Evolutionary conservation across 2,329 filamentous ascomycete genomes (phyloP).

Genomic region (Rutstroemia sp.): DNA sequence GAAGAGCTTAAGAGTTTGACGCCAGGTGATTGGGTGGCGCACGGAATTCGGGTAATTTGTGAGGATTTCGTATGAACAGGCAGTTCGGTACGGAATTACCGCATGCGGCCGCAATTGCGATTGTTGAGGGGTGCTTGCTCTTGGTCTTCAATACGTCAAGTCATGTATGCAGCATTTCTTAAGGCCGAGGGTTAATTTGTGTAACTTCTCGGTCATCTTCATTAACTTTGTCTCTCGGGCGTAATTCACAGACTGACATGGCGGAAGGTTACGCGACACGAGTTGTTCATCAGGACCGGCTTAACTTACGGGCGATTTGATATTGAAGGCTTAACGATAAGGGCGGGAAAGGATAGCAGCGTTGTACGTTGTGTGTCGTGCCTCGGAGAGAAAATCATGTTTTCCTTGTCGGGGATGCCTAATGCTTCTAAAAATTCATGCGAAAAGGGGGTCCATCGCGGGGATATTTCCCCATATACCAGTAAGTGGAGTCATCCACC

Average conservation of each 20-base stretch:
- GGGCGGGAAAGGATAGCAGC: no score
- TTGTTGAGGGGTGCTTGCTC: background rate
- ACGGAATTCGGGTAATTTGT: background rate
- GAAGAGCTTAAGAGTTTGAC: background rate
- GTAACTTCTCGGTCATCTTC: no score
- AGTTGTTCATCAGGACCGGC: no score
- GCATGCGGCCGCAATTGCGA: background rate
- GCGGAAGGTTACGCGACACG: background rate
- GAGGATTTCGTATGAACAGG: background rate
- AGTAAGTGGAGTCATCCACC: background rate
- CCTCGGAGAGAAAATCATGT: background rate
- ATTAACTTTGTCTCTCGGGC: background rate
- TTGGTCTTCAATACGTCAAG: no score
- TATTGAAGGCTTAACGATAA: no score
- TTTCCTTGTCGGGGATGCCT: background rate
- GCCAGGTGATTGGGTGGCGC: background rate
- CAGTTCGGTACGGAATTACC: background rate
- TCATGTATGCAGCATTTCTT: background rate
- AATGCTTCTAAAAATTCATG: background rate
- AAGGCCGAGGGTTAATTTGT: background rate
- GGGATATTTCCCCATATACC: conserved; percentile 4
- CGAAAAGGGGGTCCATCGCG: background rate
- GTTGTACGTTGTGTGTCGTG: no score
- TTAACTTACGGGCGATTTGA: no score
- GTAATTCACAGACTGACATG: no score